phyloP scores from a whole-genome alignment of 164 flowering plant genomes.

The Stephania japonica region DNA sequence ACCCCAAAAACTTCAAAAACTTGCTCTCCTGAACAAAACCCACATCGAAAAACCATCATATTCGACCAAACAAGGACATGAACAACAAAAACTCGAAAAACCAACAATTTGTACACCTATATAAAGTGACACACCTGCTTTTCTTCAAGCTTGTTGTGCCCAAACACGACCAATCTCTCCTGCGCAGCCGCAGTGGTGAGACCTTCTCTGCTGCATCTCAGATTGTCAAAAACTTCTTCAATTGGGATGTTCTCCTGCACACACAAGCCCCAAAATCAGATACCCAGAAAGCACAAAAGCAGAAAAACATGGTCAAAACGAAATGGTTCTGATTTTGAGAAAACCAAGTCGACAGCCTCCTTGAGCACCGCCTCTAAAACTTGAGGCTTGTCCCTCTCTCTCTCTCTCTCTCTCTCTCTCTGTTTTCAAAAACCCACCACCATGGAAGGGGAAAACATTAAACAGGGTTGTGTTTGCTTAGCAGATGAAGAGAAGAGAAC shows the following conservation, averaged over 20 bases:
- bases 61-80: neutral
- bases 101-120: neutral
- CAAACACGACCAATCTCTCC: slow-evolving; percentile 57
- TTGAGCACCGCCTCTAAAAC: slow-evolving; percentile 66
- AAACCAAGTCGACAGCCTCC: slow-evolving; percentile 80
- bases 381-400: slow-evolving; percentile 36
- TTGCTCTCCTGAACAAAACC: slow-evolving; percentile 63
- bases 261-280: slow-evolving; percentile 17
- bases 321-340: slow-evolving; percentile 17
- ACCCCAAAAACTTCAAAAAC: slow-evolving; percentile 71
- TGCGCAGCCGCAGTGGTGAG: slow-evolving; percentile 49
- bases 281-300: slow-evolving; percentile 1
- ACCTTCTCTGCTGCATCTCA: slow-evolving; percentile 68
- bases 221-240: slow-evolving; percentile 73
- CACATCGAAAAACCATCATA: slow-evolving; percentile 3
- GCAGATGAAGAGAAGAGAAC: too few species aligned
- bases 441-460: too few species aligned
- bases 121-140: slow-evolving; percentile 32
- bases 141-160: slow-evolving; percentile 84
- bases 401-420: too few species aligned
- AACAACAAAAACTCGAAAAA: neutral
- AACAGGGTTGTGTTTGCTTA: too few species aligned
- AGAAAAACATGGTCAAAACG: neutral
- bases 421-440: too few species aligned
- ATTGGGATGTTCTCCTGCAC: slow-evolving; percentile 73